These are phyloP conservation scores for Aspergillus luchuensis DNA, from an alignment of 2,329 filamentous ascomycete genomes.

Conservation along the genomic window DNA sequence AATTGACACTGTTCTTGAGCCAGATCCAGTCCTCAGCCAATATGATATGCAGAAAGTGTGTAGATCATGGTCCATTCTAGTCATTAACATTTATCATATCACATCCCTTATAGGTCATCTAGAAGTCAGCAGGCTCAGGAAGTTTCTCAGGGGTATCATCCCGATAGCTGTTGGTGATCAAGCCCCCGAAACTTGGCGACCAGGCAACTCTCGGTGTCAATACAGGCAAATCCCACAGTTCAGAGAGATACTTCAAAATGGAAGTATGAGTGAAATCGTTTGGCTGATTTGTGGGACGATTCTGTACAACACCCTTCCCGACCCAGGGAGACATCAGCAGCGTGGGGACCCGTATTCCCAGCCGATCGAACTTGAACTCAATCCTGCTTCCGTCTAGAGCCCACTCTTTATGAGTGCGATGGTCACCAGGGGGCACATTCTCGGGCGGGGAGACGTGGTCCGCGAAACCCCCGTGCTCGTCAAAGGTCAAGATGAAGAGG, in stretches of 20 bases:
- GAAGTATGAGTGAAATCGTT: slow-evolving; percentile 50
- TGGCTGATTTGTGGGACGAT: slow-evolving; percentile 37
- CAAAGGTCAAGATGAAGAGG: slow-evolving; percentile 51
- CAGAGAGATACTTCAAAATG: slow-evolving; percentile 46
- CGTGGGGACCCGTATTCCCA: slow-evolving; percentile 50
- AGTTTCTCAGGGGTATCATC: slow-evolving; percentile 30
- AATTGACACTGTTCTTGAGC: too few species aligned
- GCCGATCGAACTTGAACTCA: slow-evolving; percentile 45
- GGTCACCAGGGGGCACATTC: slow-evolving; percentile 42
- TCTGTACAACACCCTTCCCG: slow-evolving; percentile 44
- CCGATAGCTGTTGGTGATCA: slow-evolving; percentile 29
- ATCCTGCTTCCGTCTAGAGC: slow-evolving; percentile 39
- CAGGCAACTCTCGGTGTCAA: slow-evolving; percentile 43
- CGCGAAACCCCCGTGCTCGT: slow-evolving; percentile 52
- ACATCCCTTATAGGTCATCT: not conserved
- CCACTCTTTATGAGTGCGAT: slow-evolving; percentile 35
- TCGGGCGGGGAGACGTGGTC: slow-evolving; percentile 51
- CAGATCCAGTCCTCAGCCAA: too few species aligned
- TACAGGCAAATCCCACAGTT: slow-evolving; percentile 47
- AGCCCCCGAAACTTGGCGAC: slow-evolving; percentile 41
- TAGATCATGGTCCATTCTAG: not conserved
- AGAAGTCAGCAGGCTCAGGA: slow-evolving; percentile 29
- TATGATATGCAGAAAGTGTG: too few species aligned
- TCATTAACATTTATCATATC: not conserved
- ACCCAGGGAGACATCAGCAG: slow-evolving; percentile 51